Conservation (phyloP, 129 eudicot species). For the Chrysanthemum seticuspe region DNA sequence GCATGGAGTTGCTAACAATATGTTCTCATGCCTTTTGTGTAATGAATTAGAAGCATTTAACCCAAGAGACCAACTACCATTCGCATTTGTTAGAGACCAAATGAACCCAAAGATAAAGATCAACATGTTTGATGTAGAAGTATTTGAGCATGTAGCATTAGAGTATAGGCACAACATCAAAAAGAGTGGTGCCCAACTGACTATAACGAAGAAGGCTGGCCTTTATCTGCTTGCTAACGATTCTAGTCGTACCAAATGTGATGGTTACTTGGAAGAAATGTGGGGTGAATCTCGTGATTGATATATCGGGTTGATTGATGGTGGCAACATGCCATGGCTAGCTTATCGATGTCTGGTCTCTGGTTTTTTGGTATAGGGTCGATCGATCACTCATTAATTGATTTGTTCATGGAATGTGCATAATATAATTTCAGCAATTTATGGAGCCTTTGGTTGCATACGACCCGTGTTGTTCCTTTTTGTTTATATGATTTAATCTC, state of each 20-base stretch:
- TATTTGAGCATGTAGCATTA: conserved; percentile 72
- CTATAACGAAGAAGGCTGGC: conserved; percentile 45
- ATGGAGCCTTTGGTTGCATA: too few species aligned
- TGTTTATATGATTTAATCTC: too few species aligned
- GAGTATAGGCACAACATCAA: conserved; percentile 91
- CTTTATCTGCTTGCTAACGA: conserved; percentile 43
- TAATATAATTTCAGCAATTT: too few species aligned
- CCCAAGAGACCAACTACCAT: conserved; percentile 90
- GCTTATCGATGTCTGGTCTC: too few species aligned
- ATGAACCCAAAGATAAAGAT: conserved; percentile 68
- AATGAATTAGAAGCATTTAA: conserved; percentile 91
- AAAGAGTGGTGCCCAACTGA: conserved; percentile 22
- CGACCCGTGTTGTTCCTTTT: too few species aligned
- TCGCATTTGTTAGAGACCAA: conserved; percentile 81
- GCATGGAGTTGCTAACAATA: conserved; percentile 63
- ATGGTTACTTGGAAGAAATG: conserved; percentile 58
- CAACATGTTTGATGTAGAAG: conserved; percentile 92
- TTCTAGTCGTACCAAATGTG: conserved; percentile 47
- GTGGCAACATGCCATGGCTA: too few species aligned
- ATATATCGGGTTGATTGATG: too few species aligned
- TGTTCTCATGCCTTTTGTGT: conserved; percentile 83
- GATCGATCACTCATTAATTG: too few species aligned
- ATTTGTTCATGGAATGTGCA: too few species aligned
- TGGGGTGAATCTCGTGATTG: conserved; percentile 63
- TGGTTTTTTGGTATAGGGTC: too few species aligned